phyloP scores from a whole-genome alignment of 1,139 yeast species.

The Magnusiomyces paraingens region DNA sequence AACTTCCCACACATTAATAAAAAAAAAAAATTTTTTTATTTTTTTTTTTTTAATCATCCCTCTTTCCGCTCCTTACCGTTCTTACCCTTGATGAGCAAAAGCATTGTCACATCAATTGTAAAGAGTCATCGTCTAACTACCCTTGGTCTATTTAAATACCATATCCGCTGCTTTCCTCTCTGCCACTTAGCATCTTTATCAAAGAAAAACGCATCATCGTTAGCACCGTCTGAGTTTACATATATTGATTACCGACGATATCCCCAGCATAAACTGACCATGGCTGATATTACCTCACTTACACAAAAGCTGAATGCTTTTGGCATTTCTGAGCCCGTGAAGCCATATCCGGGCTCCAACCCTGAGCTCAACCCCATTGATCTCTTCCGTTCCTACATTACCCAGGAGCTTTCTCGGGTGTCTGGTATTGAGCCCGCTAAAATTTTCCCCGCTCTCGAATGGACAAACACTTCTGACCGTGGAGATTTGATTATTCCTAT shows the following conservation, averaged over 20 bases:
- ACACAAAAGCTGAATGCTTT: conserved; percentile 27
- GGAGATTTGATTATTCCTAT: conserved; percentile 92
- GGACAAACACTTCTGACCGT: conserved; percentile 78
- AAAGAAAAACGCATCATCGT: neutral
- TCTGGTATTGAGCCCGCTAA: conserved; percentile 63
- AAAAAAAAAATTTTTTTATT: too few species aligned
- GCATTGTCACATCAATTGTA: too few species aligned
- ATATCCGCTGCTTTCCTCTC: neutral
- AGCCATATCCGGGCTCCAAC: conserved; percentile 43
- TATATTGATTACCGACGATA: conserved; percentile 3
- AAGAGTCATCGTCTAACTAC: neutral
- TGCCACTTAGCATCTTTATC: neutral
- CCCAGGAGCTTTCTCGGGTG: conserved; percentile 66
- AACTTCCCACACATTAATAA: too few species aligned
- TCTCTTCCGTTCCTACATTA: conserved; percentile 80
- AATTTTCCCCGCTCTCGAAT: conserved; percentile 81
- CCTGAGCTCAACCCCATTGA: conserved; percentile 77
- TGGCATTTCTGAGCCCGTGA: conserved; percentile 27
- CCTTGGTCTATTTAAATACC: neutral
- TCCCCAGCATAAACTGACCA: conserved; percentile 13
- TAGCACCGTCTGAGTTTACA: neutral
- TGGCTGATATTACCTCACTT: conserved; percentile 28
- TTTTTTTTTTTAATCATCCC: too few species aligned
- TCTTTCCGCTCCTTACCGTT: too few species aligned
- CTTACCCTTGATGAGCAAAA: too few species aligned